Percentiles rank a stretch among this genome's conserved stretches.
These are phyloP conservation scores for Boletus sp. DNA, from an alignment of 768 basidiomycete genomes.

Conservation along the genomic window DNA sequence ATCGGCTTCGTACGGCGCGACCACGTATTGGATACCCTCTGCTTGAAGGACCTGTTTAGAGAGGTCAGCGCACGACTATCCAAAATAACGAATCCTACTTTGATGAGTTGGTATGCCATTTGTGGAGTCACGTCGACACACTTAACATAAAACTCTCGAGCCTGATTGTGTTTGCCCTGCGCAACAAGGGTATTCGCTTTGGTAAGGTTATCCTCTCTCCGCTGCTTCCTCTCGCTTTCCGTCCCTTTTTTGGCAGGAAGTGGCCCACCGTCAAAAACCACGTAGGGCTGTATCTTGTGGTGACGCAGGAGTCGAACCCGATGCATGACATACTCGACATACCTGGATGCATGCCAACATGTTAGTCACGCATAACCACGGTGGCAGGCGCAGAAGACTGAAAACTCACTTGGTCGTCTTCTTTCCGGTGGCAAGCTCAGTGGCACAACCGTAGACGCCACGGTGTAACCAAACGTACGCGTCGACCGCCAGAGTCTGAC, in stretches of 20 bases:
- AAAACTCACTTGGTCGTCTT: constrained; percentile 73
- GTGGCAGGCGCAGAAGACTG: background rate
- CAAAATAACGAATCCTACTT: constrained; percentile 47
- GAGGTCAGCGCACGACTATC: constrained; percentile 3
- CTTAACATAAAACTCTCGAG: constrained; percentile 86
- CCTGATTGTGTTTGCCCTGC: constrained; percentile 77
- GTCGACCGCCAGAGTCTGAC: constrained; percentile 88
- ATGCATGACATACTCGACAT: constrained; percentile 96
- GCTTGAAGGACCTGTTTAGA: constrained; percentile 71
- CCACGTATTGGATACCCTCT: constrained; percentile 79
- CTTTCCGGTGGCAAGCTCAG: constrained; percentile 85
- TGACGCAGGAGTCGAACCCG: constrained; percentile 83
- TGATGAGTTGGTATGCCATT: constrained; percentile 97
- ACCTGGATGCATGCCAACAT: constrained; percentile 47
- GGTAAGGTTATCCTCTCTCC: constrained; percentile 73
- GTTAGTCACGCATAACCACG: background rate
- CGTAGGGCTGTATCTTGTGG: constrained; percentile 80
- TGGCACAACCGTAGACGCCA: constrained; percentile 87
- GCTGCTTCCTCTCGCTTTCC: constrained; percentile 73
- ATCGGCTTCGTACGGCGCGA: constrained; percentile 98
- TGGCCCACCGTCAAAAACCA: constrained; percentile 96
- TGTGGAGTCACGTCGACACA: constrained; percentile 94
- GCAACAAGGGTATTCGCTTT: constrained; percentile 70
- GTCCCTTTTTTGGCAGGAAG: constrained; percentile 93
- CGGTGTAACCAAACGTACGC: constrained; percentile 94